Percentiles rank a stretch among this genome's conserved stretches.
These are phyloP conservation scores for Colletotrichum sp. DNA, from an alignment of 2,329 filamentous ascomycete genomes.

Conservation along the genomic window DNA sequence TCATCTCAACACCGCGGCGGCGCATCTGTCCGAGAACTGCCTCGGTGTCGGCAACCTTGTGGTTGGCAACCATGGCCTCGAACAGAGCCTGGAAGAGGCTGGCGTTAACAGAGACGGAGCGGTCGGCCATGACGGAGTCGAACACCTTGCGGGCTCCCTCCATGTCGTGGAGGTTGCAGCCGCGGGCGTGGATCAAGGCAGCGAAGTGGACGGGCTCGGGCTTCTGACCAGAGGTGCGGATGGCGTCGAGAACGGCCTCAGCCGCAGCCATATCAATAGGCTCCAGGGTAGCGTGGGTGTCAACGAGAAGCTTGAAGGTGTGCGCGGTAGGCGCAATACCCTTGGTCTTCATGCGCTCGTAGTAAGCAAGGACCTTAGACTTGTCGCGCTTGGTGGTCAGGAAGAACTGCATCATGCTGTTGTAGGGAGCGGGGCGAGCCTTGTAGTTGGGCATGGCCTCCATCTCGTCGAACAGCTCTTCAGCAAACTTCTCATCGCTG, in stretches of 20 bases:
- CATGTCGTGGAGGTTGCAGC: conserved; percentile 93
- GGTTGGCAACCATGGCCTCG: conserved; percentile 95
- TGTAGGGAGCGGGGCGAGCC: conserved; percentile 94
- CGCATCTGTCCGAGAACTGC: conserved; percentile 79
- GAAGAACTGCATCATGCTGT: conserved; percentile 99
- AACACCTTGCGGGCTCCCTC: conserved; percentile 82
- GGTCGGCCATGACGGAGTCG: conserved; percentile 75
- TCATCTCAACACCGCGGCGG: conserved; percentile 77
- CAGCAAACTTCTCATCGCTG: conserved; percentile 96
- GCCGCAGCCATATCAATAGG: conserved; percentile 88
- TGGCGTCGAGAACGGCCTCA: conserved; percentile 80
- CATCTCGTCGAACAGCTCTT: conserved; percentile 99
- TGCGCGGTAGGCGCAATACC: conserved; percentile 91
- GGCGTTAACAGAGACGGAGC: conserved; percentile 73
- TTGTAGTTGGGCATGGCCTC: conserved; percentile 99
- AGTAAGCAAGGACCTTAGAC: conserved; percentile 91
- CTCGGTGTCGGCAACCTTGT: conserved; percentile 79
- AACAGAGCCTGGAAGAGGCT: conserved; percentile 97
- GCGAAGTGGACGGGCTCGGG: conserved; percentile 96
- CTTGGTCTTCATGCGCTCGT: conserved; percentile 88
- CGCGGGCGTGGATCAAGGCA: conserved; percentile 92
- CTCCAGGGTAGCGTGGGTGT: conserved; percentile 92
- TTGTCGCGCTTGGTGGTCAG: conserved; percentile 96
- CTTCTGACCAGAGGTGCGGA: conserved; percentile 74
- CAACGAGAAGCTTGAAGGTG: conserved; percentile 96